A percentile compares a stretch with the other conserved stretches of the same genome.
Conservation (phyloP, 345 rosid genomes). For the Acer yangbiense region DNA sequence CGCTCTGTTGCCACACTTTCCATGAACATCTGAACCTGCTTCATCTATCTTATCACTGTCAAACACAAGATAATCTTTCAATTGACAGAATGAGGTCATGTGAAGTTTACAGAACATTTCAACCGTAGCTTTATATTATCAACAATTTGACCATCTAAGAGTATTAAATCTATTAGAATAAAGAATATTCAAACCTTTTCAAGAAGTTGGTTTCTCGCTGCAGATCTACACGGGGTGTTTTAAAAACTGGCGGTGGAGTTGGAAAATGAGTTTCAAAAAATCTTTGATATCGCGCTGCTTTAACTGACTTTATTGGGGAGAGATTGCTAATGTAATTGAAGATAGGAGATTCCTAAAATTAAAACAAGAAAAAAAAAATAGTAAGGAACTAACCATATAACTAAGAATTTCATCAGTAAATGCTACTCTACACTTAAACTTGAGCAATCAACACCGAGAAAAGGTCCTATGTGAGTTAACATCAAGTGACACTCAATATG, state of each 20-base stretch:
- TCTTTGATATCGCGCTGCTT: constrained; percentile 23
- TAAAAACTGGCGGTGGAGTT: constrained; percentile 28
- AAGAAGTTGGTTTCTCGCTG: constrained; percentile 15
- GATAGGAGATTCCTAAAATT: constrained; percentile 37
- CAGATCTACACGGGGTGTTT: constrained; percentile 31
- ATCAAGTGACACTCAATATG: background rate
- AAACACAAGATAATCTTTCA: constrained; percentile 14
- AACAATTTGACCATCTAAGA: background rate
- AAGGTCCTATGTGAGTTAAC: background rate
- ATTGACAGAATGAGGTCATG: background rate
- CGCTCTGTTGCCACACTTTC: background rate
- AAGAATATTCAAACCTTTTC: constrained; percentile 28
- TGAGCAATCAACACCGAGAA: background rate
- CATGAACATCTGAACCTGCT: constrained; percentile 17
- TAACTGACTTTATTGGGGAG: constrained; percentile 33
- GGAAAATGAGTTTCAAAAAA: constrained; percentile 25
- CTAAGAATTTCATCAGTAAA: constrained; percentile 1
- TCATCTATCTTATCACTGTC: constrained; percentile 26
- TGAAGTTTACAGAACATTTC: background rate
- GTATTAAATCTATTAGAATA: background rate
- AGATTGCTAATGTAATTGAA: constrained; percentile 24
- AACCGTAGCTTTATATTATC: background rate
- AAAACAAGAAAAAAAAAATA: background rate
- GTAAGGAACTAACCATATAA: background rate
- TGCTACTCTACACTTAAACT: background rate